Percentiles rank a stretch among this genome's conserved stretches.
Evolutionary conservation across 2,329 filamentous ascomycete species (phyloP).

Genomic region (Xenosphaeropsis pyriputrescens): DNA sequence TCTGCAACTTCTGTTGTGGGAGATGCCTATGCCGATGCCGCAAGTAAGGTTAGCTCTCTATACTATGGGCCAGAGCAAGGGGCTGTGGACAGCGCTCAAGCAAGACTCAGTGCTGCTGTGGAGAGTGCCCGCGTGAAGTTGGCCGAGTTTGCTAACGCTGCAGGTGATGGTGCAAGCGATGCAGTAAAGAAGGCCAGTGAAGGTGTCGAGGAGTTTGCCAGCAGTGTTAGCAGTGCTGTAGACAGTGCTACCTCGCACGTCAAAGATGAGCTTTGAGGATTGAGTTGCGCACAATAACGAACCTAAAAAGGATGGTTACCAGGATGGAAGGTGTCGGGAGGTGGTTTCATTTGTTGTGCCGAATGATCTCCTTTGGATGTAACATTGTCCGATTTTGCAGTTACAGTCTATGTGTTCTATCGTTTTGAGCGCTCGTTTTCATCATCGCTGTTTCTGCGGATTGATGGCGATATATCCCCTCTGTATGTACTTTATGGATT

Average conservation of each 20-base stretch:
- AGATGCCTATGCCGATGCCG: constrained; percentile 5
- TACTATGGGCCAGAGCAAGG: constrained; percentile 14
- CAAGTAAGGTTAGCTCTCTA: constrained; percentile 5
- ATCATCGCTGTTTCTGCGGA: too few species aligned
- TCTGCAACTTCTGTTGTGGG: constrained; percentile 7
- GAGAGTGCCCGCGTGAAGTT: constrained; percentile 14
- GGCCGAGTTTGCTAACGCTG: constrained; percentile 10
- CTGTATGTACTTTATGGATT: too few species aligned
- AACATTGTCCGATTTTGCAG: too few species aligned
- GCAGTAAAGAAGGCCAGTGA: constrained; percentile 21
- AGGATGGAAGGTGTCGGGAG: too few species aligned
- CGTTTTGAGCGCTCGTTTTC: too few species aligned
- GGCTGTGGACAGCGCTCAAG: constrained; percentile 15
- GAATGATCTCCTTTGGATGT: too few species aligned
- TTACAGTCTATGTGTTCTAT: too few species aligned
- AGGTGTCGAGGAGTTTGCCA: constrained; percentile 29
- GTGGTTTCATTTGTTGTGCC: too few species aligned
- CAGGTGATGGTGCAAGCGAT: constrained; percentile 18
- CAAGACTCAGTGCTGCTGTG: constrained; percentile 11
- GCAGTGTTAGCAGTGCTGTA: constrained; percentile 25
- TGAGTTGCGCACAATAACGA: not conserved
- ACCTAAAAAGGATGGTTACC: too few species aligned
- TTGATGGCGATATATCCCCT: too few species aligned
- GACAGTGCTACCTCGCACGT: constrained; percentile 25
- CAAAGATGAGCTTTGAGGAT: constrained; percentile 35